Conservation (phyloP, 2,329 filamentous ascomycete species). For the Monosporascus sp. region DNA sequence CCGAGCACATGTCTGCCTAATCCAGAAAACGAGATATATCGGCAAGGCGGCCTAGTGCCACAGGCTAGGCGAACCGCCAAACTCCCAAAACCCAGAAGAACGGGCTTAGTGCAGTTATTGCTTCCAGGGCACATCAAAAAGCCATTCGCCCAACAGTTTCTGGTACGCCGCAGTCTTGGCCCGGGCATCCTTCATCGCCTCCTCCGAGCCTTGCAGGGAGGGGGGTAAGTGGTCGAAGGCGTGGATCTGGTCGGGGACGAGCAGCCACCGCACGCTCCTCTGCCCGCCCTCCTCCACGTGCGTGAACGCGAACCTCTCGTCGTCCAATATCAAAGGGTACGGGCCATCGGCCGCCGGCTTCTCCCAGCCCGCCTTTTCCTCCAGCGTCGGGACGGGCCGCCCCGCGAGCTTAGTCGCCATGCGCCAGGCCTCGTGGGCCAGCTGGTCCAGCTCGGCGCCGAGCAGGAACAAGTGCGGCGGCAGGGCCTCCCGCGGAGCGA, state of each 20-base stretch:
- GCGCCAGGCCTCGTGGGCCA: slow-evolving; percentile 36
- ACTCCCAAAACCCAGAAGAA: neutral
- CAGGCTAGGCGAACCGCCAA: no score
- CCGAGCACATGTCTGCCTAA: no score
- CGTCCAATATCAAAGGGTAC: slow-evolving; percentile 18
- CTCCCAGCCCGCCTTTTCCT: slow-evolving; percentile 23
- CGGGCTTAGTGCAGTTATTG: neutral
- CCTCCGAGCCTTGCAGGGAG: slow-evolving; percentile 22
- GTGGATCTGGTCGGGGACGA: slow-evolving; percentile 37
- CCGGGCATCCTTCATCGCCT: slow-evolving; percentile 23
- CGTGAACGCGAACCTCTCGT: slow-evolving; percentile 33
- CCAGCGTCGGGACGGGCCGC: slow-evolving; percentile 19
- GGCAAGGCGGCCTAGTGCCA: no score
- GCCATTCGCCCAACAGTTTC: slow-evolving; percentile 24
- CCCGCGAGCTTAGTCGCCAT: slow-evolving; percentile 32
- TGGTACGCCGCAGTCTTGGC: slow-evolving; percentile 27
- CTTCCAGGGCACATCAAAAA: slow-evolving; percentile 25
- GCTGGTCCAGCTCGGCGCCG: slow-evolving; percentile 40
- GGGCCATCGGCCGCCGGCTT: slow-evolving; percentile 10
- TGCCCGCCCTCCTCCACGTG: slow-evolving; percentile 14
- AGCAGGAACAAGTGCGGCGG: slow-evolving; percentile 39
- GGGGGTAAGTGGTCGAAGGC: slow-evolving; percentile 32
- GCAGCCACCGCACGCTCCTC: slow-evolving; percentile 33
- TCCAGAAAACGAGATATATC: no score
- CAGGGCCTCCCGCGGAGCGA: slow-evolving; percentile 26